Evolutionary conservation across 352 stramenopile genomes (phyloP).

Genomic region (Globisporangium uncinulatum): DNA sequence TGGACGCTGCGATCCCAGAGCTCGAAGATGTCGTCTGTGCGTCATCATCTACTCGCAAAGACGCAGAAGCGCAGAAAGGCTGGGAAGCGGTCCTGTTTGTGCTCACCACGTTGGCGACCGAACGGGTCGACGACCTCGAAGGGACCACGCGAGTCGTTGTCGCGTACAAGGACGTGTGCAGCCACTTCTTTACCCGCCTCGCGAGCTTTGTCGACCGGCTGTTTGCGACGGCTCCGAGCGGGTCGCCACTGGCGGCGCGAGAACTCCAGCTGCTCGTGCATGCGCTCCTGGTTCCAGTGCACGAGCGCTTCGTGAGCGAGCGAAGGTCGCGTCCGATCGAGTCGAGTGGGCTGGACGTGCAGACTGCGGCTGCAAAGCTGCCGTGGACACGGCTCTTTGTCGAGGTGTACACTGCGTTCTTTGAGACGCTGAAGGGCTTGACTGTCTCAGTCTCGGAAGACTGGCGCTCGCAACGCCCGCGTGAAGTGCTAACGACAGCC

Average conservation of each 20-base stretch:
- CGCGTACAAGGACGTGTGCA: conserved; percentile 29
- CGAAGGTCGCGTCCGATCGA: neutral
- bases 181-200: conserved; percentile 51
- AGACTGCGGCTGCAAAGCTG: conserved; percentile 21
- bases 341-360: neutral
- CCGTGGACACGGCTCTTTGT: conserved; percentile 57
- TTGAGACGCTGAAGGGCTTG: conserved; percentile 48
- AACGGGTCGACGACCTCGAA: conserved; percentile 15
- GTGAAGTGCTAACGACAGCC: conserved; percentile 8
- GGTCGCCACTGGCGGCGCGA: conserved; percentile 30
- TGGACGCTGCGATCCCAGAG: conserved; percentile 28
- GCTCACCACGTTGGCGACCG: conserved; percentile 26
- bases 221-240: conserved; percentile 23
- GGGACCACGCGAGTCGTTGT: conserved; percentile 10
- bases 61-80: conserved; percentile 30
- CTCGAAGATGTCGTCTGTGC: conserved; percentile 25
- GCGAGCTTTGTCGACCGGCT: conserved; percentile 48
- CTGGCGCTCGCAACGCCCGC: conserved; percentile 15
- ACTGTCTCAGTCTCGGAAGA: conserved; percentile 34
- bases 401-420: conserved; percentile 54
- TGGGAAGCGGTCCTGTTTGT: conserved; percentile 21
- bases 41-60: conserved; percentile 13
- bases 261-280: conserved; percentile 68
- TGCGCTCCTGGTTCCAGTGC: conserved; percentile 39
- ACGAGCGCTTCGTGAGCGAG: conserved; percentile 27